Evolutionary conservation across 2,329 filamentous ascomycete species (phyloP).

Genomic region (Ascochyta clinopodiicola): DNA sequence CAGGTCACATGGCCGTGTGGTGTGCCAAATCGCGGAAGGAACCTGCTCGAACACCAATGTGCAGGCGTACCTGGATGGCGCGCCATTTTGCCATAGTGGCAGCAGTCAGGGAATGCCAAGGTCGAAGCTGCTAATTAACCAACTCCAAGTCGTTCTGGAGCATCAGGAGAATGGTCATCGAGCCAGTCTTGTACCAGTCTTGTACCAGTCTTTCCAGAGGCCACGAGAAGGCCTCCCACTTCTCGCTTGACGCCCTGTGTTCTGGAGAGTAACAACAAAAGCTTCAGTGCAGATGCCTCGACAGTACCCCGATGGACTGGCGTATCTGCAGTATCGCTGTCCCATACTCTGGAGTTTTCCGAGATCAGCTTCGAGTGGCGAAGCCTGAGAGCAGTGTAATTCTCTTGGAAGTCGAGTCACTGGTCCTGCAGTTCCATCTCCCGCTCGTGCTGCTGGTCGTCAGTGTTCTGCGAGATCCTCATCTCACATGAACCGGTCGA

Average conservation of each 20-base stretch:
- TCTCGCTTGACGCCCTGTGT: no score
- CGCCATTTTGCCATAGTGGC: no score
- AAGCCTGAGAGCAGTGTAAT: conserved; percentile 87
- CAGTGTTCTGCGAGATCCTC: conserved; percentile 74
- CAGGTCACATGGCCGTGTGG: not conserved
- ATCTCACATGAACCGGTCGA: conserved; percentile 67
- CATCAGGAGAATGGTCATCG: no score
- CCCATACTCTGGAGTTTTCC: conserved; percentile 85
- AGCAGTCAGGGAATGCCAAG: no score
- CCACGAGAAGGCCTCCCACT: no score
- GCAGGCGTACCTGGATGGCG: not conserved
- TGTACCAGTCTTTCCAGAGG: no score
- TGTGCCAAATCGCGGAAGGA: not conserved
- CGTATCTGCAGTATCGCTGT: conserved; percentile 65
- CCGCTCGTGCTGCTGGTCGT: conserved; percentile 82
- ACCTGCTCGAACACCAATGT: not conserved
- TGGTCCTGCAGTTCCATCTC: conserved; percentile 94
- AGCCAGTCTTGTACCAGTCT: no score
- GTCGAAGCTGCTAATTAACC: no score
- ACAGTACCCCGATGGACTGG: conserved; percentile 66
- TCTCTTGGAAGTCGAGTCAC: conserved; percentile 89
- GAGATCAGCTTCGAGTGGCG: conserved; percentile 95
- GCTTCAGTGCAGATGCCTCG: conserved; percentile 73
- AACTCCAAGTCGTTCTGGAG: no score
- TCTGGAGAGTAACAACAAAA: no score